Base-by-base conservation (phyloP, 2,329 filamentous ascomycete genomes). In the Bipolaris bicolor region DNA sequence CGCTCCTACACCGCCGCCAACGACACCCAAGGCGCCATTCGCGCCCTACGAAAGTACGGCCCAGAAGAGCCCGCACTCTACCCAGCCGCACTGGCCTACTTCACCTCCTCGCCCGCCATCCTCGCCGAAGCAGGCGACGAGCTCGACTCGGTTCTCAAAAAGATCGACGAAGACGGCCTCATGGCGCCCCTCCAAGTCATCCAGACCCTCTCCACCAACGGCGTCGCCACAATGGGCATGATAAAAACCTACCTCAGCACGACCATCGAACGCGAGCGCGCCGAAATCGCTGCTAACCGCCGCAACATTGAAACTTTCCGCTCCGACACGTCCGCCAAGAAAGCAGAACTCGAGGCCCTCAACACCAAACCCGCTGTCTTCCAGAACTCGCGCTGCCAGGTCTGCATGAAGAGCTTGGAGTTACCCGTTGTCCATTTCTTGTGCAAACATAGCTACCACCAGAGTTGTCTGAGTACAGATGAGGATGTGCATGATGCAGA, bases 171-270 rank as follows among this genome's bases (percentile, higher is more conserved):
- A 61, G 92, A 97, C 68, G 89, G 91, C 0, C 85, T 99, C 36
- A 95, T 99, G 91, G 94, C 95, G 0, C 95, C 95, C 0, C 81
- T 99, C 3, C 95, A 99, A 75, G 95, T 99, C 31, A 95, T 99
- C 15, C 94, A 99, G 76, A 95, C 93, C 0, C 84, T 99, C 13
- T 88, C 86, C 59, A 84, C 84, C 50, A 90, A 90, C 65, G 85
- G 88, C 5, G 91, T 97, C 2, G 94, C 96, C 0, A 98, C 92
- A 0, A 97, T 99, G 91, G 95, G 94, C 49, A 92, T 98, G 84
- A 89, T 99, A 61, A 98, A 97, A 78, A 87, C 88, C 5, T 99
- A 99, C 76, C 86, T 99, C 2, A 87, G 90, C 62, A 87, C 90
- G 48, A 97, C 93, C 7, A 96, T 99, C 62, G 88, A 91, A 65